Evolutionary conservation across 192 early-diverging fungal species (phyloP), one percentile per base, ranked within the genome.

Genomic region (Linnemannia elongata): DNA sequence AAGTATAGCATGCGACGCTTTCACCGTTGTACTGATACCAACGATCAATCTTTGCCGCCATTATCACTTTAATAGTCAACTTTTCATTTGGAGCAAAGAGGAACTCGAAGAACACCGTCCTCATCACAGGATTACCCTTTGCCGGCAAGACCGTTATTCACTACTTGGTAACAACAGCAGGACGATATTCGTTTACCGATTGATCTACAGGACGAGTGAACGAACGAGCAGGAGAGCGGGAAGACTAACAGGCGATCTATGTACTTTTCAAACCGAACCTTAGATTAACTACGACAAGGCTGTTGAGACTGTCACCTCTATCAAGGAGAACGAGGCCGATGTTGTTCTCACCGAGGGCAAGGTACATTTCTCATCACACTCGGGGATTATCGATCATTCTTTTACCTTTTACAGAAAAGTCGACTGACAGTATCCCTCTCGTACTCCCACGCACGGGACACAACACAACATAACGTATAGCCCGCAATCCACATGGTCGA

Each of bases 281-380:
- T 88, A 94, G 92, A 88, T 94, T 49, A 84, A 80, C 38, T 87
- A 92, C 82, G 90, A 87, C 20, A 85, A 90, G 71, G 57, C 55
- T 15, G 87, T 88, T 2, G 78, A 82, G 15, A 96, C 95, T 18
- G 89, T 92, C 9, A 93, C 94, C 3, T 96, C 95, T 6, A 94
- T 95, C 89, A 92, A 91, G 66, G 93, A 96, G 80, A 96, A 96
- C 75, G 93, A 94, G 82, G 93, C 82, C 17, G 75, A 88, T 54
- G 82, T 95, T 72, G 77, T 72, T 9, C 80, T 88, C 57, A 69
- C 91, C 33, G 72, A 79, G 24, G 88, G 81, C 55, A 89, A 91
- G 87, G 92, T 83, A 80, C 75, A 27, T 33, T 18, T 73, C n/a
- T 18, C 4, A 20, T 22, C 60, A 57, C 44, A 76, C n/a, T 68